Base-by-base conservation (phyloP, 75 land plant genomes). In the Pseudotsuga menziesii region DNA sequence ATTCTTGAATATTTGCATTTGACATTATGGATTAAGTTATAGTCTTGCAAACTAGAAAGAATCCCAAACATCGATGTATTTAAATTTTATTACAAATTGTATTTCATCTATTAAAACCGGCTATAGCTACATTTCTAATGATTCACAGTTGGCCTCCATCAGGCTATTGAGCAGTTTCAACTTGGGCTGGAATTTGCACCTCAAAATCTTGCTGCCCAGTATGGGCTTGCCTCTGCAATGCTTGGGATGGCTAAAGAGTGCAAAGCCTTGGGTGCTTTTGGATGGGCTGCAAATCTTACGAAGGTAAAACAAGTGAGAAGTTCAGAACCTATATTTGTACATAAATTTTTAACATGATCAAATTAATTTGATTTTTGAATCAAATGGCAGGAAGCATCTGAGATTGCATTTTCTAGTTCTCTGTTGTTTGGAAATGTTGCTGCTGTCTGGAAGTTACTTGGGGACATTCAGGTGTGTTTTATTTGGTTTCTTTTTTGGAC, bases 201-300 rank as follows among this genome's bases (percentile, higher is more conserved):
- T 58, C 78, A 85, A 29, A 86, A 87, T 82, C 74, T 90, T 29
- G 84, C 90, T 83, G 93, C 93, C 26, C 74, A 75, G 44, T 91
- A 88, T 84, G 99, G 93, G 72, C 91, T 97, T 85, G 91, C 93
- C 62, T 86, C 93, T 86, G 94, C 87, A 15, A 77, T 97, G 35
- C 86, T 92, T 79, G 90, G 91, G n/a, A 85, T 82, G 27, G 85
- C 98, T 58, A 93, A 84, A 66, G 91, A 97, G 61, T 97, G 92
- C 72, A 72, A 80, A 5, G 76, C 79, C 72, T 73, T 63, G 35
- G 99, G 98, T 77, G 98, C 92, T 48, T 88, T 91, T 77, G 67
- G 58, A 55, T 97, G 99, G 99, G 90, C 79, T 72, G 87, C 98
- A 55, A 74, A 89, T 58, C 83, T 97, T 3, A 81, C 92, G 41